Evolutionary conservation across 805 yeast genomes (phyloP).

Genomic region (Pichia heedii): DNA sequence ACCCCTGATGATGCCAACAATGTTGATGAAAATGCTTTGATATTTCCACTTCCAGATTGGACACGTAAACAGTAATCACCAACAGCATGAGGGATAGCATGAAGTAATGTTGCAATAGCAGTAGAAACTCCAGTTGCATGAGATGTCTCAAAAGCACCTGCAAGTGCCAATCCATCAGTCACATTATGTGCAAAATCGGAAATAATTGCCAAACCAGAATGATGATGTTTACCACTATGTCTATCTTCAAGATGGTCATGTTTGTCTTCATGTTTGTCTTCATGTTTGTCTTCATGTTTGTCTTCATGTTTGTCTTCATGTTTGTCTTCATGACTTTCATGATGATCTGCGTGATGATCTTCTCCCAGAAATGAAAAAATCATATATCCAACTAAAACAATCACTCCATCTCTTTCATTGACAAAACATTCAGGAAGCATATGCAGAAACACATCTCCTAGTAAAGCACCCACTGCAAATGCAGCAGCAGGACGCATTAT

Average conservation of each 20-base stretch:
- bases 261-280: conserved; percentile 10
- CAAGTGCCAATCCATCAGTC: conserved; percentile 69
- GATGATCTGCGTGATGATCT: conserved; percentile 26
- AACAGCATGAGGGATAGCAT: conserved; percentile 75
- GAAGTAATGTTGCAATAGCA: conserved; percentile 61
- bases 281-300: too few species aligned
- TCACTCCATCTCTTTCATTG: neutral
- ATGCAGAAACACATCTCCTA: conserved; percentile 70
- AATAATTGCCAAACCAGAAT: conserved; percentile 26
- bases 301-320: conserved; percentile 1
- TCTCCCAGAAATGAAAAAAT: conserved; percentile 36
- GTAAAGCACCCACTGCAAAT: conserved; percentile 67
- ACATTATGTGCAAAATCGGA: conserved; percentile 69
- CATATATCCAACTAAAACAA: conserved; percentile 39
- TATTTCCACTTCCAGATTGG: conserved; percentile 58
- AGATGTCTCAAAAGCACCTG: conserved; percentile 59
- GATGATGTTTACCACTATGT: conserved; percentile 12
- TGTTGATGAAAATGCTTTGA: conserved; percentile 61
- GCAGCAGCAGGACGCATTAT: neutral
- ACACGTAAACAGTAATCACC: conserved; percentile 71
- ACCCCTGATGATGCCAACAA: conserved; percentile 59
- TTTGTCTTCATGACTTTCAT: neutral
- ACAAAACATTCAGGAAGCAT: conserved; percentile 56
- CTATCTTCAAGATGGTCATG: conserved; percentile 16
- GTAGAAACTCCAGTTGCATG: conserved; percentile 58